Conservation (phyloP, 371 early-diverging fungal genomes). For the Massospora cicadina region DNA sequence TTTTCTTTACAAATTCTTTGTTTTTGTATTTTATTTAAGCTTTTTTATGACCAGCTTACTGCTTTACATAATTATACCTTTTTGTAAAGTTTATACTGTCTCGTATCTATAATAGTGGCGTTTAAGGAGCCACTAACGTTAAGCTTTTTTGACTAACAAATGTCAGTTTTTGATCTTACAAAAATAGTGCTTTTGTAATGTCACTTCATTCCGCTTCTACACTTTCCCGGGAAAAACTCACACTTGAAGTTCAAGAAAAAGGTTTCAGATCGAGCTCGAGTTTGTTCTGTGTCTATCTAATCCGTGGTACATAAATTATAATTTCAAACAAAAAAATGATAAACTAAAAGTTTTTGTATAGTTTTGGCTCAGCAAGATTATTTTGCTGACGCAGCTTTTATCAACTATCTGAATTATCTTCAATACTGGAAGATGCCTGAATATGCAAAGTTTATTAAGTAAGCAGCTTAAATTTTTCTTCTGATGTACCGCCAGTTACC, state of each 20-base stretch:
- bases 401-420: slow-evolving; percentile 77
- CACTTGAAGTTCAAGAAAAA: slow-evolving; percentile 11
- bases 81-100: too few relatives aligned
- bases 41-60: too few relatives aligned
- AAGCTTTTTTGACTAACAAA: too few relatives aligned
- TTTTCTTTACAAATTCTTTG: too few relatives aligned
- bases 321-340: not conserved
- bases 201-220: not conserved
- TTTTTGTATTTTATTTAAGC: too few relatives aligned
- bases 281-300: slow-evolving; percentile 89
- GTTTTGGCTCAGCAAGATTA: slow-evolving; percentile 78
- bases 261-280: slow-evolving; percentile 86
- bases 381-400: slow-evolving; percentile 60
- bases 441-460: slow-evolving; percentile 79
- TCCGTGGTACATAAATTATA: slow-evolving; percentile 79
- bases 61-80: too few relatives aligned
- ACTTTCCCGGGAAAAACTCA: not conserved
- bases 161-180: too few relatives aligned
- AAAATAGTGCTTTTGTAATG: too few relatives aligned
- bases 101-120: too few relatives aligned
- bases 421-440: slow-evolving; percentile 76
- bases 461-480: slow-evolving; percentile 13
- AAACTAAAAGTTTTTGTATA: slow-evolving; percentile 15
- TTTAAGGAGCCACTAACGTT: too few relatives aligned
- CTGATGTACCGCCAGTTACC: slow-evolving; percentile 42